phyloP scores from a whole-genome alignment of 345 rosid species.

The Eucalyptus coolabah region DNA sequence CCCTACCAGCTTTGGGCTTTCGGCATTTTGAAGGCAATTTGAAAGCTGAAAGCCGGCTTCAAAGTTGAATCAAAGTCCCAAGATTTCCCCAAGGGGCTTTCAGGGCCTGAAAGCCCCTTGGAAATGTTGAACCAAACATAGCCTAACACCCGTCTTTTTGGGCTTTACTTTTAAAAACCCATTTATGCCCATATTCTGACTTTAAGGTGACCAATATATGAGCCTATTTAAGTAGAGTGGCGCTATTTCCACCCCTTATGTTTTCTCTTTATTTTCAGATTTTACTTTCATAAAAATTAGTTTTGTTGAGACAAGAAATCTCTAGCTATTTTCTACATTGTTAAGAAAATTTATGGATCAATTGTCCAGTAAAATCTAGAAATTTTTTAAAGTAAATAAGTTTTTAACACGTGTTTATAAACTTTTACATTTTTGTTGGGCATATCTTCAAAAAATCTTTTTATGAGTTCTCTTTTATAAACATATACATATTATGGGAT shows the following conservation, averaged over 20 bases:
- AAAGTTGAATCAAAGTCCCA: too few species aligned
- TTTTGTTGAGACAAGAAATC: not conserved
- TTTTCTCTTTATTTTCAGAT: not conserved
- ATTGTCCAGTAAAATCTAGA: not conserved
- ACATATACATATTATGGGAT: not conserved
- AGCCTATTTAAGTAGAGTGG: not conserved
- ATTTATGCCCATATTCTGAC: not conserved
- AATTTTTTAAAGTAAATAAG: too few species aligned
- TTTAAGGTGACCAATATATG: not conserved
- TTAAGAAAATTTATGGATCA: not conserved
- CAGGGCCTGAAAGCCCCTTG: too few species aligned
- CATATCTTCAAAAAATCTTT: too few species aligned
- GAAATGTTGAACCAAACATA: too few species aligned
- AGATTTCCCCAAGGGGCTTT: too few species aligned
- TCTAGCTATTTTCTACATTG: not conserved
- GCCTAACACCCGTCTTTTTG: not conserved
- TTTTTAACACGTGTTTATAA: not conserved
- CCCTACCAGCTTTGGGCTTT: too few species aligned
- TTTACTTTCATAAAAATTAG: not conserved
- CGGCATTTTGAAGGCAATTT: too few species aligned
- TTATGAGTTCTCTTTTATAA: not conserved
- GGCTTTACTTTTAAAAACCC: not conserved
- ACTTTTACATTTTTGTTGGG: too few species aligned
- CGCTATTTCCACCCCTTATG: not conserved
- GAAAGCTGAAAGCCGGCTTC: too few species aligned